Base-by-base conservation (phyloP, 345 rosid species). In the Citrus sinensis region DNA sequence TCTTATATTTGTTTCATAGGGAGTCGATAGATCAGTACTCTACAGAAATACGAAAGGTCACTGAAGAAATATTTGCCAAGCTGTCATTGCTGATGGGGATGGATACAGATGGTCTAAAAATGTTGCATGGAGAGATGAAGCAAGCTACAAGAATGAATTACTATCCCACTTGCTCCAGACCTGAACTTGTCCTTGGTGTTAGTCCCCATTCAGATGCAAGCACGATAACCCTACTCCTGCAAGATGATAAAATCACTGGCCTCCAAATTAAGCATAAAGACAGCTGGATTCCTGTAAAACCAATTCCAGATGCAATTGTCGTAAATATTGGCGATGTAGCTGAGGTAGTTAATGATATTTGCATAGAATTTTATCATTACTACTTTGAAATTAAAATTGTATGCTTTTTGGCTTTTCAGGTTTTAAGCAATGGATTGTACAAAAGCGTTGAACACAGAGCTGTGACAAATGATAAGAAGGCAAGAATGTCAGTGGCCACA, bases 391-490 rank as follows among this genome's bases (percentile, higher is more conserved):
- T 65, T 63, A 19, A 65, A 30, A 6, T 19, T 65, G 24, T 7
- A 22, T 30, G 40, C 9, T 35, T 66, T 66, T 62, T 32, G 27
- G 17, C 29, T 70, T 27, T 58, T 14, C 60, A 79, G 80, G 55
- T 13, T 11, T 76, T 80, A 80, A 82, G 87, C 77, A 80, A 80
- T 70, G 85, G 82, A 0, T 24, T 74, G 40, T 77, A 80, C 82
- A 75, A 78, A 73, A 80, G 87, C 80, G 63, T 75, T 60, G 87
- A 85, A 58, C 85, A 82, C 42, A 78, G 83, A 64, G 82, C 80
- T 19, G 6, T 85, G 7, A 78, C 79, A 20, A 83, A 72, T 63
- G 78, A 46, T 49, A 25, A 35, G 37, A 80, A 25, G 55, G 67
- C 79, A 27, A 80, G 83, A 76, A 73, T 35, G 63, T 79, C 79